Percentiles rank a stretch among this genome's conserved stretches.
Conservation (phyloP, 257 asterid genomes). For the Voacanga thouarsii region DNA sequence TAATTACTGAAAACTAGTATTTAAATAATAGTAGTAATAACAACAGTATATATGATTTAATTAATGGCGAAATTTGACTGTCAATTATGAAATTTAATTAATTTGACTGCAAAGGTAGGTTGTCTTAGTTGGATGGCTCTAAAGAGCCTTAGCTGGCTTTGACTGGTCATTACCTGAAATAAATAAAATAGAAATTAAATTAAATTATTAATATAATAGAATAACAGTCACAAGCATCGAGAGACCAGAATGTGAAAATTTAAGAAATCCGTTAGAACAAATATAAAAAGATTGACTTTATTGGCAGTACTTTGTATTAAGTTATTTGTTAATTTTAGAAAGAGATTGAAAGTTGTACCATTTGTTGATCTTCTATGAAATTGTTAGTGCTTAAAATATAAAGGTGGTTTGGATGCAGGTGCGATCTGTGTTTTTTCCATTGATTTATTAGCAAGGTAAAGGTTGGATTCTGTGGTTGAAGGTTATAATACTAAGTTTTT, state of each 20-base stretch:
- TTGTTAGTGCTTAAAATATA: neutral
- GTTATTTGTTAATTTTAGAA: neutral
- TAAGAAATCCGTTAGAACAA: neutral
- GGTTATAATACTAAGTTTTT: no score
- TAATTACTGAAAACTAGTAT: neutral
- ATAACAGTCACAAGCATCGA: neutral
- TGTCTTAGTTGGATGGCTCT: neutral
- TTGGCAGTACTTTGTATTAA: neutral
- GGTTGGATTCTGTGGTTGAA: no score
- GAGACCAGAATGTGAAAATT: constrained; percentile 1
- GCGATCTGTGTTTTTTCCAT: neutral
- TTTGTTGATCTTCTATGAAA: neutral
- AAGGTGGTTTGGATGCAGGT: neutral
- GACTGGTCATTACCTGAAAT: neutral
- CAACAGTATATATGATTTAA: neutral
- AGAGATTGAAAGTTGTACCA: neutral
- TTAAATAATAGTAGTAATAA: no score
- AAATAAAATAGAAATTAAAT: no score
- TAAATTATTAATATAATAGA: neutral
- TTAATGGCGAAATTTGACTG: neutral
- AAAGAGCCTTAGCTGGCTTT: neutral
- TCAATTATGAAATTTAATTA: neutral
- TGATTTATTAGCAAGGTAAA: no score
- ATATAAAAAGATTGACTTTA: constrained; percentile 8
- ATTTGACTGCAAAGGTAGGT: neutral